Conservation (phyloP, 371 early-diverging fungal genomes). For the Syncephalis plumigaleata region DNA sequence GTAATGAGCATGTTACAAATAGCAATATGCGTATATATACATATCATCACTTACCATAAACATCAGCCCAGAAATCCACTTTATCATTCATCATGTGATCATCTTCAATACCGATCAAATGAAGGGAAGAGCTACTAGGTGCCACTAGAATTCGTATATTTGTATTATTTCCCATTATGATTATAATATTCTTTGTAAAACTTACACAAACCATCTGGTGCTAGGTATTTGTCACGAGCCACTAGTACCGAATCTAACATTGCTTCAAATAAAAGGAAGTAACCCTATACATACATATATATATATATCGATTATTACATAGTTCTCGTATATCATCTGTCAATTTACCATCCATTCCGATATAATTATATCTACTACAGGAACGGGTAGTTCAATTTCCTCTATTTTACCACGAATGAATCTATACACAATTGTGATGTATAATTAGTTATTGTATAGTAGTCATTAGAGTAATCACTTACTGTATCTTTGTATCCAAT, state of each 20-base stretch:
- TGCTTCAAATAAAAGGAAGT: slow-evolving; percentile 72
- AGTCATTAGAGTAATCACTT: slow-evolving; percentile 1
- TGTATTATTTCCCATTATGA: too few relatives aligned
- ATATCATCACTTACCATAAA: slow-evolving; percentile 50
- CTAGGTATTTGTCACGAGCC: slow-evolving; percentile 65
- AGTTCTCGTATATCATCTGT: too few relatives aligned
- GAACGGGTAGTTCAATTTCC: slow-evolving; percentile 58
- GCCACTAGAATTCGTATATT: slow-evolving; percentile 17
- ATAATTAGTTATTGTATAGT: too few relatives aligned
- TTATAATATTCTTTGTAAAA: neutral
- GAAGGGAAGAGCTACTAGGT: slow-evolving; percentile 65
- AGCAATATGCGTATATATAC: too few relatives aligned
- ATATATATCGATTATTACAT: too few relatives aligned
- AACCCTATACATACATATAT: slow-evolving; percentile 21
- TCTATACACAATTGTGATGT: too few relatives aligned
- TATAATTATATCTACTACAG: slow-evolving; percentile 73
- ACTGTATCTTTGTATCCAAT: slow-evolving; percentile 48
- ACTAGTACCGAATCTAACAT: slow-evolving; percentile 80
- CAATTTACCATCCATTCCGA: slow-evolving; percentile 69
- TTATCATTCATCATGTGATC: slow-evolving; percentile 57
- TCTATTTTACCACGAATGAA: slow-evolving; percentile 68
- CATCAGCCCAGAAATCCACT: slow-evolving; percentile 71
- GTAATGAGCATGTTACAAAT: too few relatives aligned
- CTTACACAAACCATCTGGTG: slow-evolving; percentile 39
- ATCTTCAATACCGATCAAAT: slow-evolving; percentile 59